Conservation (phyloP, 495 filamentous ascomycete genomes). For the Collariella sp. region DNA sequence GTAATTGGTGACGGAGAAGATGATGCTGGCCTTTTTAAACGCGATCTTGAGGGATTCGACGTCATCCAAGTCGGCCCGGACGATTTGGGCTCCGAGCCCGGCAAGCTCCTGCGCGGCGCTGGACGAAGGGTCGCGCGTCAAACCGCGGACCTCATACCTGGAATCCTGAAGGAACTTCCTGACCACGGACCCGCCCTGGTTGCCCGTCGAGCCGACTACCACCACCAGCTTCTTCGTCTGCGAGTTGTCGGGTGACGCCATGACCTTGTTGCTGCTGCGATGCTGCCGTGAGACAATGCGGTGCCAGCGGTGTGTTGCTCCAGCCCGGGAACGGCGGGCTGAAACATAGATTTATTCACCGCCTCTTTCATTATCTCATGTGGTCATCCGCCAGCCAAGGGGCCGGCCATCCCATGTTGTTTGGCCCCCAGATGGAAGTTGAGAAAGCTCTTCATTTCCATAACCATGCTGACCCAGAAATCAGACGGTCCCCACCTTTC, state of each 20-base stretch:
- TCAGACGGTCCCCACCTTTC: too few relatives aligned
- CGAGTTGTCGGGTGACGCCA: neutral
- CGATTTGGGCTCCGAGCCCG: slow-evolving; percentile 35
- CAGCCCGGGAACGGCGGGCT: neutral
- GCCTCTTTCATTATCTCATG: too few relatives aligned
- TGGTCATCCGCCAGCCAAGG: too few relatives aligned
- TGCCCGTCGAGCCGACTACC: slow-evolving; percentile 38
- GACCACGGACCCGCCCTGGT: slow-evolving; percentile 38
- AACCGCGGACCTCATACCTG: slow-evolving; percentile 33
- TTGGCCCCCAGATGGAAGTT: neutral
- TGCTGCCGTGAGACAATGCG: neutral
- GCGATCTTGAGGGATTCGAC: slow-evolving; percentile 30
- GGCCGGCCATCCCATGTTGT: neutral
- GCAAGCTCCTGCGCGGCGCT: slow-evolving; percentile 31
- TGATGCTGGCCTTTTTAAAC: slow-evolving; percentile 38
- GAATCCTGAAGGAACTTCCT: slow-evolving; percentile 30
- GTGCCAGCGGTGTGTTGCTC: neutral
- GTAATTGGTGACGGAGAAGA: slow-evolving; percentile 46
- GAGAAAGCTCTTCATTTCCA: neutral
- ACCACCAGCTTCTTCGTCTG: slow-evolving; percentile 27
- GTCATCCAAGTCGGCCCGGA: slow-evolving; percentile 38
- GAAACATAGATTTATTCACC: neutral
- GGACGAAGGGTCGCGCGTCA: slow-evolving; percentile 40
- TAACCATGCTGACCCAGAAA: neutral
- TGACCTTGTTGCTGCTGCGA: neutral